A percentile compares a stretch with the other conserved stretches of the same genome.
phyloP scores from a whole-genome alignment of 2,329 filamentous ascomycete genomes.

The Neofusicoccum parvum region DNA sequence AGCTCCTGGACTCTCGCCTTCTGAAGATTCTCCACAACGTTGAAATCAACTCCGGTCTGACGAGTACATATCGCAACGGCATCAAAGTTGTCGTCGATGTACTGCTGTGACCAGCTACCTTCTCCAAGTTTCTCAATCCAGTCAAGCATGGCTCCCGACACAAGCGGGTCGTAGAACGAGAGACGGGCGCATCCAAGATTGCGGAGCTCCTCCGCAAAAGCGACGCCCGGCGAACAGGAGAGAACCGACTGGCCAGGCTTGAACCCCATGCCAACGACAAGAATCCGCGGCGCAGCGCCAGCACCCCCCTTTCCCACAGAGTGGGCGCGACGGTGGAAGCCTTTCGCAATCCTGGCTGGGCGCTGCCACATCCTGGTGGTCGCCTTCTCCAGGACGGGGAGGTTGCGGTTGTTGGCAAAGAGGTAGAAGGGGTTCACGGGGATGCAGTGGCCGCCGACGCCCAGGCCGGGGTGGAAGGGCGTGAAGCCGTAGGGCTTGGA shows the following conservation, averaged over 20 bases:
- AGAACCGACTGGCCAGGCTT: slow-evolving; percentile 53
- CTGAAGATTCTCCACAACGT: slow-evolving; percentile 39
- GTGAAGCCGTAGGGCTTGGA: slow-evolving; percentile 56
- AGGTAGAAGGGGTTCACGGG: slow-evolving; percentile 60
- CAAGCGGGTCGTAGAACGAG: slow-evolving; percentile 49
- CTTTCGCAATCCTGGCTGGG: slow-evolving; percentile 38
- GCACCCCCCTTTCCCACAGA: neutral
- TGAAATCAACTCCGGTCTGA: slow-evolving; percentile 48
- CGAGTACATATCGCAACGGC: slow-evolving; percentile 49
- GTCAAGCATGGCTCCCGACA: slow-evolving; percentile 46
- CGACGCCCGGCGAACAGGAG: slow-evolving; percentile 52
- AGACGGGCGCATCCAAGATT: slow-evolving; percentile 46
- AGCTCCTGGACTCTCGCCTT: slow-evolving; percentile 36
- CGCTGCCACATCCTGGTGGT: slow-evolving; percentile 46
- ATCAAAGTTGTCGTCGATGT: slow-evolving; percentile 44
- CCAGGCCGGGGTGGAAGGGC: slow-evolving; percentile 51
- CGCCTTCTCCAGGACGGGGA: slow-evolving; percentile 52
- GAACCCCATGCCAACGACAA: slow-evolving; percentile 59
- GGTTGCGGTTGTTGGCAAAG: slow-evolving; percentile 43
- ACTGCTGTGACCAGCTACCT: slow-evolving; percentile 42
- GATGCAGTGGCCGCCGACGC: slow-evolving; percentile 60
- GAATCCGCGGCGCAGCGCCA: slow-evolving; percentile 39
- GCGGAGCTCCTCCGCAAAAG: slow-evolving; percentile 40
- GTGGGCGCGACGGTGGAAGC: slow-evolving; percentile 10
- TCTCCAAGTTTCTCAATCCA: slow-evolving; percentile 46